Conservation (phyloP, 352 stramenopile genomes). For the Phytophthora sp. region DNA sequence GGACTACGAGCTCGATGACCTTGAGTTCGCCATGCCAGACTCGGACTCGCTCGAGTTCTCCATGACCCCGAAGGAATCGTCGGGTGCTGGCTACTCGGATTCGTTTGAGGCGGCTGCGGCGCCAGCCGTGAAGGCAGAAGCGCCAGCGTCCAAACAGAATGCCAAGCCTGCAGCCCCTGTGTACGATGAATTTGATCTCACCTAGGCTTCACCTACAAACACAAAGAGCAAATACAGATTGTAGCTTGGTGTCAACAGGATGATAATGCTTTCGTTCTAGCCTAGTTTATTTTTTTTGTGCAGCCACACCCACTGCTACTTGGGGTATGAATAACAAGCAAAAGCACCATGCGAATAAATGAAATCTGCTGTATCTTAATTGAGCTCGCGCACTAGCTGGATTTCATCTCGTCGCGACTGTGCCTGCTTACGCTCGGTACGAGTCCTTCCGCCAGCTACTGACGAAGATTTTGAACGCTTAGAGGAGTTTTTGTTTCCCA, state of each 20-base stretch:
- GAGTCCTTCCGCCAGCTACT: conserved; percentile 21
- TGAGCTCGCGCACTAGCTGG: conserved; percentile 59
- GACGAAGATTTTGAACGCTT: conserved; percentile 18
- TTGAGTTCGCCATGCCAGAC: conserved; percentile 67
- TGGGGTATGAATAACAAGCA: conserved; percentile 15
- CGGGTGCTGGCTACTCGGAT: conserved; percentile 19
- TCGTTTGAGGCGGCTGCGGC: conserved; percentile 23
- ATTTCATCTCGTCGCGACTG: conserved; percentile 58
- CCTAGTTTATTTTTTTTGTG: conserved; percentile 6
- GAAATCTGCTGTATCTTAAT: conserved; percentile 40
- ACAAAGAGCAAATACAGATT: conserved; percentile 7
- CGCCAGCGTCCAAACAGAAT: conserved; percentile 19
- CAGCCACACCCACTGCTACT: too few species aligned
- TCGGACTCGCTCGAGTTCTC: conserved; percentile 47
- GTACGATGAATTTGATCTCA: conserved; percentile 82
- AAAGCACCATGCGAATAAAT: too few species aligned
- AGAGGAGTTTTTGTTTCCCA: conserved; percentile 2
- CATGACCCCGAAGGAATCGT: conserved; percentile 24
- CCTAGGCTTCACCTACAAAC: conserved; percentile 40
- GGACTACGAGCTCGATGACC: conserved; percentile 71
- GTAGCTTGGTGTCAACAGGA: conserved; percentile 17
- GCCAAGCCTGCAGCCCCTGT: conserved; percentile 28
- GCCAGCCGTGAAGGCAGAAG: conserved; percentile 26
- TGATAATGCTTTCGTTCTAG: conserved; percentile 22
- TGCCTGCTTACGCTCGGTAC: conserved; percentile 51